A percentile compares a stretch with the other conserved stretches of the same genome.
Conservation (phyloP, 768 basidiomycete species). For the Lenzites betulinus region DNA sequence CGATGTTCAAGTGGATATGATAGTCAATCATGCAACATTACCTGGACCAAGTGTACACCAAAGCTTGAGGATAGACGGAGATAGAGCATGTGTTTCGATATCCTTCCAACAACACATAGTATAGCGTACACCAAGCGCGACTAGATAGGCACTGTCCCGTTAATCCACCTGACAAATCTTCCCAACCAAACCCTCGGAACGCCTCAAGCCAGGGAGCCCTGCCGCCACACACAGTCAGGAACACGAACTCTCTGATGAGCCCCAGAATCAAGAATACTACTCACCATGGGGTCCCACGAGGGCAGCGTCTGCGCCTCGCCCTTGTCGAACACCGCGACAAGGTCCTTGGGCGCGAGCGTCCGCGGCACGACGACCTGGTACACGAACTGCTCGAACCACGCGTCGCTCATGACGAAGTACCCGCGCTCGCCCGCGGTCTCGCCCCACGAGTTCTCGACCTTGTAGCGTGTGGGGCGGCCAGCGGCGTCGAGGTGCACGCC, state of each 20-base stretch:
- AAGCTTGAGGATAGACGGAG: too few relatives aligned
- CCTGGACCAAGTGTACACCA: too few relatives aligned
- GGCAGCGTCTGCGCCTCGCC: conserved; percentile 70
- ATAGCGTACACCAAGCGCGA: background rate
- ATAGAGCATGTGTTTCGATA: too few relatives aligned
- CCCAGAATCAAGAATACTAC: background rate
- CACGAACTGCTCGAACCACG: conserved; percentile 93
- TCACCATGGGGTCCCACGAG: conserved; percentile 90
- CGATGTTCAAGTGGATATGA: too few relatives aligned
- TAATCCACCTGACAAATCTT: background rate
- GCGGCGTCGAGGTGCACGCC: conserved; percentile 82
- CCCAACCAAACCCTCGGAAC: background rate
- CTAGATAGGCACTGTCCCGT: background rate
- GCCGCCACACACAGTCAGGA: too few relatives aligned
- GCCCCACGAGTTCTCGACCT: conserved; percentile 97
- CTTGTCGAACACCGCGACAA: conserved; percentile 77
- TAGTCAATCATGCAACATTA: too few relatives aligned
- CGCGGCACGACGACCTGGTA: conserved; percentile 93
- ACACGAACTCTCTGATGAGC: background rate
- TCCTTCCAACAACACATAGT: background rate
- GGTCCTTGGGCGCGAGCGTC: conserved; percentile 74
- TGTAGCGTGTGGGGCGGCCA: conserved; percentile 85
- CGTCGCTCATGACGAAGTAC: conserved; percentile 89
- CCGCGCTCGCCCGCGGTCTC: conserved; percentile 76
- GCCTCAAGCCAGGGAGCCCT: conserved; percentile 5